Base-by-base conservation (phyloP, 495 filamentous ascomycete species). In the Alectoria sarmentosa region DNA sequence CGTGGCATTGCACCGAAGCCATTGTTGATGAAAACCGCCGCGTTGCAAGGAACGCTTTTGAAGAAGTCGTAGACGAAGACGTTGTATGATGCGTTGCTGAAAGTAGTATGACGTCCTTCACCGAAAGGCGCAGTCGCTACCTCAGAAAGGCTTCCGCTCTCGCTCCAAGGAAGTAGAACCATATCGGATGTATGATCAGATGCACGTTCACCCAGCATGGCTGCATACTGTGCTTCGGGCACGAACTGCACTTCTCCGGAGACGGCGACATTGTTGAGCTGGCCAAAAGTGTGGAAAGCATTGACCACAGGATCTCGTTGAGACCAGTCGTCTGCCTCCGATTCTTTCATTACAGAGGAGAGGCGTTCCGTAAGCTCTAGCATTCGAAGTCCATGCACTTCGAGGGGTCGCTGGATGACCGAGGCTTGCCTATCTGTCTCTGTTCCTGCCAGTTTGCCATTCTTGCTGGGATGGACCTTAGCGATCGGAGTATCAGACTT, bases 301-400 rank as follows among this genome's bases (percentile, higher is more conserved):
- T 96, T 96, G 36, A 97, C 84, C 0, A 97, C 90, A 8, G 94
- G 91, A 69, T 98, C 94, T 75, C 83, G 83, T 8, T 85, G 76
- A 15, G 85, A 83, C 66, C 88, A 86, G 26, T 92, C 90, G 14
- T 92, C 90, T 48, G 85, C 78, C 65, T 94, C 90, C 0, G 90
- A 86, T 9, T 96, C 90, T 69, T 91, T 88, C 94, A 98, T 98
- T 61, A 96, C 92, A 26, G 92, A 90, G 10, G 94, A 97, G 39
- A 88, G 87, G 80, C 94, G 91, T 66, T 98, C 92, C 1, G 91
- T 94, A 30, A 98, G 84, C 71, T 95, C 90, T 48, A 97, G 75
- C 58, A 98, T 79, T 3, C 92, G 88, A 30, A 96, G 76, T 42
- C 92, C 94, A 69, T 96, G 88, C 0, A 95, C 90, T 71, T 91